Conservation (phyloP, 2,329 filamentous ascomycete genomes). For the Paramyrothecium roridum region DNA sequence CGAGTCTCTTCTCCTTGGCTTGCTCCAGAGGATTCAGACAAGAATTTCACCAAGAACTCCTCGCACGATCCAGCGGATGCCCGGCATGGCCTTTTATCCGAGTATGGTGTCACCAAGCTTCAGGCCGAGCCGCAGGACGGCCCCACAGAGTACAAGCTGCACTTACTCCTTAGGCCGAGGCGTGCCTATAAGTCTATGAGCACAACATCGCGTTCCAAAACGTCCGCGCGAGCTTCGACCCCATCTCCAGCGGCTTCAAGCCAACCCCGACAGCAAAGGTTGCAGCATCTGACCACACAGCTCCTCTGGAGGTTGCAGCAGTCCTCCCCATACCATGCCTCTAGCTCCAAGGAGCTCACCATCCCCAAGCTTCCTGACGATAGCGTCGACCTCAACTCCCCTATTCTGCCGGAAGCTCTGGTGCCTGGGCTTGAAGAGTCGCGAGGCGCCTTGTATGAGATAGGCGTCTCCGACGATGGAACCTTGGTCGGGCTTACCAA, state of each 20-base stretch:
- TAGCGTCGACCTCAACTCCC: conserved; percentile 39
- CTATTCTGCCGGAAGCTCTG: conserved; percentile 51
- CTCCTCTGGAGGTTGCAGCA: conserved; percentile 93
- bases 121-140: conserved; percentile 91
- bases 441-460: conserved; percentile 90
- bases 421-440: conserved; percentile 87
- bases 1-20: conserved; percentile 90
- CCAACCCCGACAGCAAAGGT: conserved; percentile 75
- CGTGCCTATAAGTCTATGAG: conserved; percentile 70
- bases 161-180: conserved; percentile 77
- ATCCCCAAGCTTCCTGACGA: conserved; percentile 73
- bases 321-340: conserved; percentile 86
- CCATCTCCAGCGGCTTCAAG: conserved; percentile 45
- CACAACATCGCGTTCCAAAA: conserved; percentile 38
- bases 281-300: conserved; percentile 92
- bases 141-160: conserved; percentile 94
- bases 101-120: conserved; percentile 70
- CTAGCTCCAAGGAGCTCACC: conserved; percentile 70
- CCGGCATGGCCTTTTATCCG: conserved; percentile 43
- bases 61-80: conserved; percentile 18
- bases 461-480: conserved; percentile 93
- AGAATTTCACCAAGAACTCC: conserved; percentile 25
- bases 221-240: conserved; percentile 3
- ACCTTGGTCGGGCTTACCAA: conserved; percentile 82
- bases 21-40: conserved; percentile 45